Base-by-base conservation (phyloP, 352 stramenopile genomes). In the Globisporangium rhizosaccharum region DNA sequence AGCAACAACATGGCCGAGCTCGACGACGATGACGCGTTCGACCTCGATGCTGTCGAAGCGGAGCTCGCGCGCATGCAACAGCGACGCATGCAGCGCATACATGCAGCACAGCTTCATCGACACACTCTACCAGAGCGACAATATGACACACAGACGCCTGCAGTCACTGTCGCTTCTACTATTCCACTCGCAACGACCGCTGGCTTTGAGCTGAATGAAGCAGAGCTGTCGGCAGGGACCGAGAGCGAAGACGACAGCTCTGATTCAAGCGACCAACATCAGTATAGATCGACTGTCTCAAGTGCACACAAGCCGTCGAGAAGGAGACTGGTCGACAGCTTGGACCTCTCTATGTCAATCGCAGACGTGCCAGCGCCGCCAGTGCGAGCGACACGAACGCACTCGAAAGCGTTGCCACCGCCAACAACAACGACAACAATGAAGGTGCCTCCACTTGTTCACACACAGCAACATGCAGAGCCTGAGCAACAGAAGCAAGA, bases 281-380 rank as follows among this genome's bases (percentile, higher is more conserved):
- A 39, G 23, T 23, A 23, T 5, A 56, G n/a, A 25, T 11, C n/a
- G 11, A 53, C 2, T 33, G 52, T 17, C 18, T 1, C 36, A 12
- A 70, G 25, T n/a, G 48, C 51, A 53, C 20, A 14, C 23, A 70
- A 36, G 26, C n/a, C 44, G 10, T 28, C 8, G 12, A 15, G 25
- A 14, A 36, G 48, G 37, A 23, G 61, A 50, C 61, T 86, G 3
- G 63, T 54, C 54, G 79, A 87, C 51, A 89, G 79, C 42, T 66
- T 89, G 17, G 76, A 89, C 30, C 58, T 89, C 30, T 89, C 75
- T 1, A 68, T 80, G 62, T 72, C 65, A 23, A 45, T 72, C 17
- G 60, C 55, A 1, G 58, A 68, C 28, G 25, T 65, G 26, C n/a
- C 37, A n/a, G 26, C 18, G 18, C 26, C 49, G 17, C 41, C 18